Evolutionary conservation across 2,329 filamentous ascomycete genomes (phyloP).

Genomic region (Aspergillus intermedius): DNA sequence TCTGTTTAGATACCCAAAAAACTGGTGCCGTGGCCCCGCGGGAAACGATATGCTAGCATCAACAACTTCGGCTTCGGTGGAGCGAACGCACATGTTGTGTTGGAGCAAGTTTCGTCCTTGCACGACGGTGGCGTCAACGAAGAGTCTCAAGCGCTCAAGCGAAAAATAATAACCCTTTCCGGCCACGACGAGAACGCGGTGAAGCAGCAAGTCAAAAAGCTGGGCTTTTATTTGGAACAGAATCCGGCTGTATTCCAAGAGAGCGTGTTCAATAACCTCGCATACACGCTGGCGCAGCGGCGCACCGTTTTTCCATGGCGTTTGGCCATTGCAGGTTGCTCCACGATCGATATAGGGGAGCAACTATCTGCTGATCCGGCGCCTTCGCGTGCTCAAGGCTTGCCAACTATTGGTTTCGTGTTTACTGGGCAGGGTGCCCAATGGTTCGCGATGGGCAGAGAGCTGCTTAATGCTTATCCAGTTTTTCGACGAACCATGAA

Average conservation of each 20-base stretch:
- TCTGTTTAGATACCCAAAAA: slow-evolving; percentile 1
- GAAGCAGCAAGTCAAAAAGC: slow-evolving; percentile 16
- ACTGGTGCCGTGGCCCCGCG: slow-evolving; percentile 19
- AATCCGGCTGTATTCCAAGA: slow-evolving; percentile 17
- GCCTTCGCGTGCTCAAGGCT: slow-evolving; percentile 12
- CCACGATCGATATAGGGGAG: slow-evolving; percentile 16
- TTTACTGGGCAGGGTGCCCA: slow-evolving; percentile 18
- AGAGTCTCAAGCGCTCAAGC: slow-evolving; percentile 9
- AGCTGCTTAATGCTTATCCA: slow-evolving; percentile 14
- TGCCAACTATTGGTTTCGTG: slow-evolving; percentile 12
- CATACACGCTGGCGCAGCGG: slow-evolving; percentile 20
- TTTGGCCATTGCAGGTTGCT: slow-evolving; percentile 14
- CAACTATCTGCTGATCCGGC: slow-evolving; percentile 18
- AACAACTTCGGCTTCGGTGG: slow-evolving; percentile 26
- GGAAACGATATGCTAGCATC: slow-evolving; percentile 19
- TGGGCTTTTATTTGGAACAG: slow-evolving; percentile 20
- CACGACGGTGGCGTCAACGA: slow-evolving; percentile 7
- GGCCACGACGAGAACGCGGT: slow-evolving; percentile 22
- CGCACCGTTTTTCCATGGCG: slow-evolving; percentile 21
- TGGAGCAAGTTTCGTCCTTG: slow-evolving; percentile 11
- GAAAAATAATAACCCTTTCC: slow-evolving; percentile 19
- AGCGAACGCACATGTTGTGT: slow-evolving; percentile 23
- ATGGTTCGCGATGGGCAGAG: slow-evolving; percentile 11
- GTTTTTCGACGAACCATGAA: slow-evolving; percentile 13
- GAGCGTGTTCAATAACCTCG: slow-evolving; percentile 18